phyloP scores from a whole-genome alignment of 208 protist species.

The Herpetomonas samuelpessoai region DNA sequence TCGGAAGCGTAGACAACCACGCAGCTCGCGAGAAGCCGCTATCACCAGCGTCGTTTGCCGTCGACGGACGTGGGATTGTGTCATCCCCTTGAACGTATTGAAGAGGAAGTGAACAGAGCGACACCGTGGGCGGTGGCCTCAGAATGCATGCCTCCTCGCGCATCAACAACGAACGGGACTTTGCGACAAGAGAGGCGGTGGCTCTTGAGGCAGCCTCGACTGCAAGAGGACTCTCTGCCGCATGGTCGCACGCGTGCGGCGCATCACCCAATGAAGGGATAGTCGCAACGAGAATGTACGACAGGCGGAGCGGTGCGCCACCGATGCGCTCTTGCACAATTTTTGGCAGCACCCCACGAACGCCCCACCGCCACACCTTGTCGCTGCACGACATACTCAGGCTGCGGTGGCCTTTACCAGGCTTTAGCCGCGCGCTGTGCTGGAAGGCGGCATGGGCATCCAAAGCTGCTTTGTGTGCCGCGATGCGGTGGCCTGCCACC shows the following conservation, averaged over 20 bases:
- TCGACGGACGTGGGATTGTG: not conserved
- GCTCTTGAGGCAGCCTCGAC: not conserved
- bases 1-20: not conserved
- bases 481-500: conserved; percentile 33
- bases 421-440: conserved; percentile 65
- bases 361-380: conserved; percentile 82
- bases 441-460: conserved; percentile 28
- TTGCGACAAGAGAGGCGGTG: not conserved
- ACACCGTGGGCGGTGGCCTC: not conserved
- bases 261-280: not conserved
- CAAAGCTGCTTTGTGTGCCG: conserved; percentile 36
- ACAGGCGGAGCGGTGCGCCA: conserved; percentile 36
- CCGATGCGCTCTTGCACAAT: conserved; percentile 32
- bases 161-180: not conserved
- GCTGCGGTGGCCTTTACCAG: conserved; percentile 70
- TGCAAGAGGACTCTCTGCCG: not conserved
- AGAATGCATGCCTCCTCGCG: not conserved
- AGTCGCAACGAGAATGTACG: conserved; percentile 29
- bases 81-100: not conserved
- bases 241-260: conserved; percentile 1
- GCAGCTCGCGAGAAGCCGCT: conserved; percentile 1
- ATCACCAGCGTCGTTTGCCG: not conserved
- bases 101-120: not conserved
- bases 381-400: conserved; percentile 90
- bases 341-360: conserved; percentile 64